Base-by-base conservation (phyloP, 257 asterid genomes). In the Solanum appendiculatum region DNA sequence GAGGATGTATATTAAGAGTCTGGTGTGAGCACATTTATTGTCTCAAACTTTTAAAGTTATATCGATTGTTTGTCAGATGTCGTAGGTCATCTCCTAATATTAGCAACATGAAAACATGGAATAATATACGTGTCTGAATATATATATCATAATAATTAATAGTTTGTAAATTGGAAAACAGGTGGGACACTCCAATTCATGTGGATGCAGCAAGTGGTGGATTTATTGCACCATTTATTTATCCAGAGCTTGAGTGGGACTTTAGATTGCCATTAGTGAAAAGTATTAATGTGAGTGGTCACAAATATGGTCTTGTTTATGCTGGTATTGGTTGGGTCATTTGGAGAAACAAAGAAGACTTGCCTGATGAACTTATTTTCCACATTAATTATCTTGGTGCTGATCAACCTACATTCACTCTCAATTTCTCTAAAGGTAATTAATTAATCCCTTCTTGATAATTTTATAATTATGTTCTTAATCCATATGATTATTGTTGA, bases 141-240 rank as follows among this genome's bases (percentile, higher is more conserved):
- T 20, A 72, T 20, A 5, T 9, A 4, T 72, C 25, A 33, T 81
- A 60, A 25, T 25, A 46, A 14, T 29, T 81, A 58, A 23, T 34
- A 39, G 13, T 60, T 58, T 58, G 75, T 58, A 82, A 68, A n/a
- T n/a, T 46, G 5, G 5, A 14, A 4, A 86, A 88, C 90, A 95
- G 98, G 70, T 95, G 98, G 99, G 95, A 93, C 69, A 95, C 98
- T 33, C 98, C 99, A 44, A 95, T 96, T 84, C 99, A 96, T 87
- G 99, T 96, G 74, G 99, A 96, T 89, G 99, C 99, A 33, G 98
- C 99, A 2, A 96, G 99, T 91, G 99, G 98, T 83, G 99, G 99
- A 27, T 96, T 96, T 77, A 96, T 96, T 83, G 99, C 99, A 40
- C 99, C 99, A 87, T 96, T 96, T 73, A 73, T 96, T 34, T 96